Evolutionary conservation across 352 stramenopile genomes (phyloP).

Genomic region (Phytophthora podocarpi): DNA sequence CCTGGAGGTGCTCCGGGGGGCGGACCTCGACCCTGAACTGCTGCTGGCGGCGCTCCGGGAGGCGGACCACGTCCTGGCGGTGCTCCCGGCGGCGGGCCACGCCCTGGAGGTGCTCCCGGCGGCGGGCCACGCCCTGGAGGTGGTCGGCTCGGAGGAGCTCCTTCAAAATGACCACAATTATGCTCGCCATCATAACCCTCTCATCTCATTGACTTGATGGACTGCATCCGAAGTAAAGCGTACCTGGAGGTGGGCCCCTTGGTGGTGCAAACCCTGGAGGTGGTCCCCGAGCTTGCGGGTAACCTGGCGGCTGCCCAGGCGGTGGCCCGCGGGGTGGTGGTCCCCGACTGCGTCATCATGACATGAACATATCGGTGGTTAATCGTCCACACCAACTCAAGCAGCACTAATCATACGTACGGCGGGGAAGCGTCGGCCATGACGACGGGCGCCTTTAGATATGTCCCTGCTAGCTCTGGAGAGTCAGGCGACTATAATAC

Average conservation of each 20-base stretch:
- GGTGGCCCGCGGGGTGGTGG: slow-evolving; percentile 43
- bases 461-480: slow-evolving; percentile 8
- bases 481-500: slow-evolving; percentile 5
- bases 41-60: slow-evolving; percentile 28
- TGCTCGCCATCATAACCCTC: neutral
- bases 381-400: neutral
- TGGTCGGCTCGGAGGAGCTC: slow-evolving; percentile 21
- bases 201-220: too few species aligned
- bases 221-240: neutral
- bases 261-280: slow-evolving; percentile 55
- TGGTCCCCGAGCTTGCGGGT: slow-evolving; percentile 60
- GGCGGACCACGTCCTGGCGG: slow-evolving; percentile 30
- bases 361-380: neutral
- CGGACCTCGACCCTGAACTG: slow-evolving; percentile 27
- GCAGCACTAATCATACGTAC: slow-evolving; percentile 23
- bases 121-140: too few species aligned
- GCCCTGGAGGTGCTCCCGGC: too few species aligned
- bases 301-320: slow-evolving; percentile 48
- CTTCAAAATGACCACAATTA: too few species aligned
- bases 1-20: slow-evolving; percentile 28
- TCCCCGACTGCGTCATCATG: slow-evolving; percentile 28
- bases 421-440: slow-evolving; percentile 39
- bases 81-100: too few species aligned
- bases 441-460: slow-evolving; percentile 14
- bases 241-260: slow-evolving; percentile 52